These are phyloP conservation scores for Trichoderma harzianum DNA, from an alignment of 2,329 filamentous ascomycete genomes.

Conservation along the genomic window DNA sequence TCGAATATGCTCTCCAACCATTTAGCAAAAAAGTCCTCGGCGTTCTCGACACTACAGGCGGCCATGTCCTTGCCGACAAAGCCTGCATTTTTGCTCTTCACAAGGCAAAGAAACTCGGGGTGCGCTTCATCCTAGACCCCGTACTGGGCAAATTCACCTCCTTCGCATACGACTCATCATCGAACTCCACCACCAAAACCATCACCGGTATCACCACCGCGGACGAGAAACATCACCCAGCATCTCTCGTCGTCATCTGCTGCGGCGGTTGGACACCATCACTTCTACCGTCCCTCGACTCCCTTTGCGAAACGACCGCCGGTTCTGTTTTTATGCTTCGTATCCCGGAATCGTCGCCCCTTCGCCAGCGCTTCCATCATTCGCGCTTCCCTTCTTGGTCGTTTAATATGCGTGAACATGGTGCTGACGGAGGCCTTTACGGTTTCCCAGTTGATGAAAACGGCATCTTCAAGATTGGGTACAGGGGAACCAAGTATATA, in stretches of 20 bases:
- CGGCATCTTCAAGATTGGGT: slow-evolving; percentile 48
- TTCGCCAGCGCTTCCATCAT: slow-evolving; percentile 32
- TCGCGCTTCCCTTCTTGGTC: slow-evolving; percentile 45
- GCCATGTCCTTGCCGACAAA: slow-evolving; percentile 44
- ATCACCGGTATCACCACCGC: slow-evolving; percentile 38
- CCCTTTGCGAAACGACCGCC: slow-evolving; percentile 46
- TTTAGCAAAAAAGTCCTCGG: slow-evolving; percentile 36
- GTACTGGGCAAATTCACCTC: slow-evolving; percentile 30
- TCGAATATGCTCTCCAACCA: slow-evolving; percentile 35
- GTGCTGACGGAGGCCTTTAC: slow-evolving; percentile 41
- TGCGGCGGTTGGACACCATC: slow-evolving; percentile 44
- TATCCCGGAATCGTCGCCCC: slow-evolving; percentile 32
- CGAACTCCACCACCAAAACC: not conserved
- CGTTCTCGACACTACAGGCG: slow-evolving; percentile 45
- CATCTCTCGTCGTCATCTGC: slow-evolving; percentile 37
- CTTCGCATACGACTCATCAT: slow-evolving; percentile 21
- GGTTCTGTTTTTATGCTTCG: slow-evolving; percentile 44
- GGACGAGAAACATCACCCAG: slow-evolving; percentile 34
- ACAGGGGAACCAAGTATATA: slow-evolving; percentile 49
- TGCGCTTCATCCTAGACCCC: slow-evolving; percentile 39
- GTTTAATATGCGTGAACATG: slow-evolving; percentile 33
- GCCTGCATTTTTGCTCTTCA: slow-evolving; percentile 45
- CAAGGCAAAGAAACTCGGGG: slow-evolving; percentile 39
- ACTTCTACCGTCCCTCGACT: slow-evolving; percentile 39
- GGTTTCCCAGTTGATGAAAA: slow-evolving; percentile 44